Percentiles rank a stretch among this genome's conserved stretches.
Conservation (phyloP, 495 filamentous ascomycete genomes). For the Aeminium ludgeri region DNA sequence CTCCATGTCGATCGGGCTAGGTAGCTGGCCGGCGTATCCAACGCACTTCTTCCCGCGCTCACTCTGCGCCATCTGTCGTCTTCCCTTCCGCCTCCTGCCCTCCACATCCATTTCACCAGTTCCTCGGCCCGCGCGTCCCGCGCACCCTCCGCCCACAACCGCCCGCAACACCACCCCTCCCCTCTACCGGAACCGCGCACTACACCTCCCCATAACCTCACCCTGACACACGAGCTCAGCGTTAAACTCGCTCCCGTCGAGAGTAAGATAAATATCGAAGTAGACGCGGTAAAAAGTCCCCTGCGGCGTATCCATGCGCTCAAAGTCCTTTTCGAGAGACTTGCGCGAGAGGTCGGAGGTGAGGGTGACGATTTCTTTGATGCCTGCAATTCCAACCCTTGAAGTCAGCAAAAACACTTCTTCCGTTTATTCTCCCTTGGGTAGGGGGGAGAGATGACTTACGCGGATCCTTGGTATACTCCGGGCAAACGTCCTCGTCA, state of each 20-base stretch:
- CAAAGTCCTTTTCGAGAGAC: conserved; percentile 97
- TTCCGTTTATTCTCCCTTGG: neutral
- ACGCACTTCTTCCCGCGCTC: no score
- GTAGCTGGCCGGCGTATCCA: no score
- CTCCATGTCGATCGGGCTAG: no score
- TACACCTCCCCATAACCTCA: conserved; percentile 95
- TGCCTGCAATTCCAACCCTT: conserved; percentile 40
- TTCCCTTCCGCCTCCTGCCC: no score
- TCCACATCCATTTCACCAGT: no score
- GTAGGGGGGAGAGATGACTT: conserved; percentile 43
- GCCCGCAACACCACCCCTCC: no score
- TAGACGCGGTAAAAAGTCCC: conserved; percentile 92
- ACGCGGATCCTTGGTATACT: conserved; percentile 99
- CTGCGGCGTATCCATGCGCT: conserved; percentile 97
- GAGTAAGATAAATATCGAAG: conserved; percentile 76
- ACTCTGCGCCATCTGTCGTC: no score
- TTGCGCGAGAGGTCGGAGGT: conserved; percentile 94
- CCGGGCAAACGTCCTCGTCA: conserved; percentile 93
- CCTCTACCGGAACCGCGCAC: conserved; percentile 53
- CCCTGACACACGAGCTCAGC: conserved; percentile 96
- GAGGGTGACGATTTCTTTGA: conserved; percentile 97
- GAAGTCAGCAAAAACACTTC: neutral
- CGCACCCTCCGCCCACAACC: no score
- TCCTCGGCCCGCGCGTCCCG: no score
- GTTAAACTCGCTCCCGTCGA: conserved; percentile 94